Evolutionary conservation across 2,329 filamentous ascomycete species (phyloP).

Genomic region (Apiospora sp.): DNA sequence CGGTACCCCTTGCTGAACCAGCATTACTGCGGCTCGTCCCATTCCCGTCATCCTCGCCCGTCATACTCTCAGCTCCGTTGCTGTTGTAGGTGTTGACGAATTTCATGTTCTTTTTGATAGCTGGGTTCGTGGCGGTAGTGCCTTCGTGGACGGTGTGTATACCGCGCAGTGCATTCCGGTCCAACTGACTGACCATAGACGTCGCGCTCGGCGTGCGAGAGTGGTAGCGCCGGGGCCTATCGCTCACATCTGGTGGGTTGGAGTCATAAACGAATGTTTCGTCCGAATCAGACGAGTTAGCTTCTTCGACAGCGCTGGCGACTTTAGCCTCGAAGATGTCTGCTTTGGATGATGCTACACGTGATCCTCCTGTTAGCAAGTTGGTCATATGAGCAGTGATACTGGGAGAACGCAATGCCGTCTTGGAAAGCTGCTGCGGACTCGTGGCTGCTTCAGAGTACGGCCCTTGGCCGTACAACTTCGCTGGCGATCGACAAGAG

Average conservation of each 20-base stretch:
- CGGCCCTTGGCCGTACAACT: slow-evolving; percentile 45
- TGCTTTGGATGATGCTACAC: slow-evolving; percentile 86
- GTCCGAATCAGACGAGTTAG: slow-evolving; percentile 95
- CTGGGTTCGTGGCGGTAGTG: slow-evolving; percentile 52
- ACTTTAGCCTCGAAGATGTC: slow-evolving; percentile 98
- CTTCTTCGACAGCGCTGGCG: slow-evolving; percentile 93
- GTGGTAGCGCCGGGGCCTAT: slow-evolving; percentile 79
- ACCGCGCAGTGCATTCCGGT: slow-evolving; percentile 66
- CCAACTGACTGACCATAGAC: slow-evolving; percentile 77
- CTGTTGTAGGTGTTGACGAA: slow-evolving; percentile 84
- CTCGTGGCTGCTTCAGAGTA: slow-evolving; percentile 39
- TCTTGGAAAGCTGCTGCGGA: slow-evolving; percentile 34
- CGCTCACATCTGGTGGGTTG: slow-evolving; percentile 77
- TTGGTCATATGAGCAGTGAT: slow-evolving; percentile 50
- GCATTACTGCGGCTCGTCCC: slow-evolving; percentile 67
- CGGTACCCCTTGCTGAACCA: slow-evolving; percentile 70
- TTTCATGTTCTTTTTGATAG: slow-evolving; percentile 93
- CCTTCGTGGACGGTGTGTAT: slow-evolving; percentile 73
- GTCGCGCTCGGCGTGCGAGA: slow-evolving; percentile 95
- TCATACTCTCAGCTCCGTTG: slow-evolving; percentile 59
- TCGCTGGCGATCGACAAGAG: slow-evolving; percentile 45
- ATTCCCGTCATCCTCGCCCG: slow-evolving; percentile 73
- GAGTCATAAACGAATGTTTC: slow-evolving; percentile 99
- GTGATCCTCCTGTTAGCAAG: slow-evolving; percentile 53
- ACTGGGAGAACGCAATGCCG: slow-evolving; percentile 38